These are phyloP conservation scores for Kazachstania psychrophila DNA, from an alignment of 805 yeast genomes.

Conservation along the genomic window DNA sequence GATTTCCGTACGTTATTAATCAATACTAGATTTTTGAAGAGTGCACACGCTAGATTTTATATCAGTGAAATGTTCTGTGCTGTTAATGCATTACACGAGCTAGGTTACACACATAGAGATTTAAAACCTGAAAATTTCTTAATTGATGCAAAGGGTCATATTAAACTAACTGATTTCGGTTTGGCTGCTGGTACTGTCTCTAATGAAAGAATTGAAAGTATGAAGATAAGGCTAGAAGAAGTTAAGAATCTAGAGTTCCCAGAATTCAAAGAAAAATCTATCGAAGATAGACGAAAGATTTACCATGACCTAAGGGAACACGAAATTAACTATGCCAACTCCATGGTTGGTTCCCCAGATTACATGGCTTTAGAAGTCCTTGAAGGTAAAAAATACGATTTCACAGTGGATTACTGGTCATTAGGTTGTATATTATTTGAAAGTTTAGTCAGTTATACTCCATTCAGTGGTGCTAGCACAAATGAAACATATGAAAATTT, in stretches of 20 bases:
- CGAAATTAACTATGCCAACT: conserved; percentile 82
- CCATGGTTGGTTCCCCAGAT: conserved; percentile 97
- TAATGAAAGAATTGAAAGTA: conserved; percentile 83
- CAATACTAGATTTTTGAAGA: conserved; percentile 85
- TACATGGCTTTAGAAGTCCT: conserved; percentile 97
- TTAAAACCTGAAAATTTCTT: conserved; percentile 89
- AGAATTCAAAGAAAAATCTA: conserved; percentile 55
- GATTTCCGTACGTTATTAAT: conserved; percentile 91
- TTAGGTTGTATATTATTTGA: conserved; percentile 96
- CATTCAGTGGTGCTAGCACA: conserved; percentile 86
- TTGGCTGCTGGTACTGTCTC: conserved; percentile 94
- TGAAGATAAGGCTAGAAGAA: conserved; percentile 60
- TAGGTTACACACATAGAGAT: conserved; percentile 95
- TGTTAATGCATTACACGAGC: conserved; percentile 83
- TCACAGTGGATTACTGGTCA: conserved; percentile 98
- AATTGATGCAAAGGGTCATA: conserved; percentile 66
- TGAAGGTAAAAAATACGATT: conserved; percentile 88
- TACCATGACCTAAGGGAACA: conserved; percentile 67
- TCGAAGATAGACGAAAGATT: conserved; percentile 78
- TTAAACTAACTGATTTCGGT: conserved; percentile 84
- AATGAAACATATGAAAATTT: conserved; percentile 92
- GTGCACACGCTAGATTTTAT: conserved; percentile 93
- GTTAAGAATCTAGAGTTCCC: conserved; percentile 70
- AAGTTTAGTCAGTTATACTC: conserved; percentile 93
- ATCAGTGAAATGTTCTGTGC: conserved; percentile 94